Base-by-base conservation (phyloP, 768 basidiomycete species). In the Tricholoma bakamatsutake region DNA sequence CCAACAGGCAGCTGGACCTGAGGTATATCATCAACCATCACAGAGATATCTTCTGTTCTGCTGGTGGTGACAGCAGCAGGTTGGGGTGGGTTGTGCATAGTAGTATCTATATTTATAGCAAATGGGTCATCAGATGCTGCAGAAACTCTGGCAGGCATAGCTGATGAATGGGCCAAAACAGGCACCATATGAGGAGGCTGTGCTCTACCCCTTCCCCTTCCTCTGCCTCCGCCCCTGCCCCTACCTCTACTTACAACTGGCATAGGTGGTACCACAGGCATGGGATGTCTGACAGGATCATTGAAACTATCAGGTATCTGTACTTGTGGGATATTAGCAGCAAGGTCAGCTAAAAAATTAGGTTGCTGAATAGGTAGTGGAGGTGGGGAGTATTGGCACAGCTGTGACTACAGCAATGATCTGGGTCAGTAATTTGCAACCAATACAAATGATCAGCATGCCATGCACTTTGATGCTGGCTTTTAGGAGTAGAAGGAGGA, bases 321-420 rank as follows among this genome's bases (percentile, higher is more conserved):
- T 4, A 55, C 54, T 27, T 55, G 54, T 35, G 54, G 45, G 24
- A 55, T 48, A 27, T 21, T 24, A 40, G 51, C 51, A 40, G 51
- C 43, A 24, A 45, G 27, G 7, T 9, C 6, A 39, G 35, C 37
- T 3, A n/a, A 7, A 52, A 52, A 52, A 35, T 52, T 40, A n/a
- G 51, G 39, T 28, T 52, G 51, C n/a, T 21, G 21, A 24, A 52
- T 24, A 6, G 35, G 2, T 10, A 4, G 21, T 4, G 35, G 2
- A 10, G 37, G 15, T 15, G 31, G 17, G 35, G 34, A 21, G 10
- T 39, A 5, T 10, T 34, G 21, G 9, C n/a, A n/a, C n/a, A n/a
- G n/a, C 34, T 27, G 8, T 34, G 10, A 4, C 50, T 35, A 13
- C 10, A 1, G 13, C 35, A 13, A 7, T 52, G 27, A 21, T 52